A percentile compares a stretch with the other conserved stretches of the same genome.
These are phyloP conservation scores for Candida endomychidarum DNA, from an alignment of 805 yeast species.

Conservation along the genomic window DNA sequence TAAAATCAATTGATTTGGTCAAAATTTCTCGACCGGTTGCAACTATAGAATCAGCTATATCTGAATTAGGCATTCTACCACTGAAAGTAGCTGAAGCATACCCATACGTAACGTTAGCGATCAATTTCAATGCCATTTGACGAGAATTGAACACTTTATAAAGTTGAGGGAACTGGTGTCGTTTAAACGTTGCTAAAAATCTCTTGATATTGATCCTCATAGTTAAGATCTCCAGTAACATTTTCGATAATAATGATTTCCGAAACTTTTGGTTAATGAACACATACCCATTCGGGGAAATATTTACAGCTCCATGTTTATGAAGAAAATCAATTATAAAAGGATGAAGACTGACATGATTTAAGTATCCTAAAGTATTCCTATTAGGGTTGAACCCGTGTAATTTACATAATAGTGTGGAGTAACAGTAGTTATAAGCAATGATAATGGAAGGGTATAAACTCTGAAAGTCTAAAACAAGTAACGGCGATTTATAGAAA, in stretches of 20 bases:
- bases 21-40: conserved; percentile 86
- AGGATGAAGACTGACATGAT: conserved; percentile 42
- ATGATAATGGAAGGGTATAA: conserved; percentile 95
- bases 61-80: conserved; percentile 97
- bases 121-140: conserved; percentile 82
- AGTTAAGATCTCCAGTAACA: conserved; percentile 81
- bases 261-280: conserved; percentile 68
- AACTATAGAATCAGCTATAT: conserved; percentile 92
- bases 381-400: conserved; percentile 48
- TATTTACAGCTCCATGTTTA: conserved; percentile 49
- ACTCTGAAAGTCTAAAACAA: conserved; percentile 91
- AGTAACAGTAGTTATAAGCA: conserved; percentile 90
- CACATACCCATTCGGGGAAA: conserved; percentile 87
- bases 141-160: conserved; percentile 64
- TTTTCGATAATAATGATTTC: conserved; percentile 72
- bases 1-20: conserved; percentile 63
- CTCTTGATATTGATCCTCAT: conserved; percentile 76
- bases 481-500: conserved; percentile 82
- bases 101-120: conserved; percentile 96
- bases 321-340: conserved; percentile 55
- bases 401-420: conserved; percentile 66
- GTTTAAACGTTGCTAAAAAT: conserved; percentile 56
- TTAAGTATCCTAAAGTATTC: conserved; percentile 57
- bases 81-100: conserved; percentile 93
- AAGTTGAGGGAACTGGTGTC: conserved; percentile 42